Base-by-base conservation (phyloP, 2,329 filamentous ascomycete genomes). In the Alternaria sp. region DNA sequence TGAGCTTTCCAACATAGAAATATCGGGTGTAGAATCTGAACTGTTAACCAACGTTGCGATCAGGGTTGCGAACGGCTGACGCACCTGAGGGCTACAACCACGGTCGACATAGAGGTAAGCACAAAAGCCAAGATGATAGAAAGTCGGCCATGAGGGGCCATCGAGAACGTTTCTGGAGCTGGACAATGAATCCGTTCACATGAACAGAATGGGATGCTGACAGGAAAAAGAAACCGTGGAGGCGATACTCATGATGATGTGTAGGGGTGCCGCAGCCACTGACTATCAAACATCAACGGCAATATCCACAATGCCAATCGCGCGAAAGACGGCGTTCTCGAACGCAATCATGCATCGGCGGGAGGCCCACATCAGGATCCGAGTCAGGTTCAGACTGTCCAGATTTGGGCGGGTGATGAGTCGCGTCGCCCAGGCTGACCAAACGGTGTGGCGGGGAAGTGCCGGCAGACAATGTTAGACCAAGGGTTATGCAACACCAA, bases 1-100 rank as follows among this genome's bases (percentile, higher is more conserved):
- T 70, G 7, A 77, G 62, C 56, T 73, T 77, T 9, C 72, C 63
- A 18, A 73, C 66, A 15, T 75, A 61, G 30, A 69, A 75, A 45
- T 75, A 66, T 4, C 75, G 74, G 55, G 69, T 69, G 55, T 78
- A 78, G 30, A 77, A 76, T 51, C 75, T 77, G 9, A 14, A 49
- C 9, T 21, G n/a, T 28, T 12, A 54, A 28, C 9, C 5, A 25
- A 43, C 7, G n/a, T n/a, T n/a, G 8, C n/a, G 30, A 26, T 44
- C n/a, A 44, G 11, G n/a, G 20, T 12, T 47, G 44, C 25, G 18
- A 30, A 23, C 6, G 45, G 44, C 57, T 9, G 49, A n/a, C 51
- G 56, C 67, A 73, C 75, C 75, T 75, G 21, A 77, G 60, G 28
- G 66, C 70, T 49, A 78, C 72, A 21, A 78, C 65, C 14, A 75